Evolutionary conservation across 2,329 filamentous ascomycete genomes (phyloP), one percentile per base, ranked within the genome.

Genomic region (Diaporthe humulicola): DNA sequence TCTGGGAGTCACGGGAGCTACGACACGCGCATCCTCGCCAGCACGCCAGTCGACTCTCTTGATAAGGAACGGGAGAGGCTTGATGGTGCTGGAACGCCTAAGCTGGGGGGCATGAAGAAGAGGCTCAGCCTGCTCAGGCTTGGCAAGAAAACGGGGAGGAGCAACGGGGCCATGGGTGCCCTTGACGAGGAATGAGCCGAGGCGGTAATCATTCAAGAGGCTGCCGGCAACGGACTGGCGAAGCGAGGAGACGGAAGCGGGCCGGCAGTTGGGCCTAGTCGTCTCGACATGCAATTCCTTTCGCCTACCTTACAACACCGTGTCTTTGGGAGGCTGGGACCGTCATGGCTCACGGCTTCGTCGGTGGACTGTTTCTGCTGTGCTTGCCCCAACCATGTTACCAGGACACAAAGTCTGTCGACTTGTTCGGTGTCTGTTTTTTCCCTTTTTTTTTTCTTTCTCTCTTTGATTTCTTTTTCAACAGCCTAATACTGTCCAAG

Each of bases 71-170:
- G 76, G 60, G 78, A 81, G 60, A 71, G 79, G 30, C 71, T 73
- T 0, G 78, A 80, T 42, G 75, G 73, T 33, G 75, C 77, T 17
- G 83, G 84, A 5, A 80, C 85, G 50, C 81, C 83, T 73, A 88
- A 88, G 80, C 89, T 90, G 70, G 90, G 90, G 48, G 93, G 92
- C 74, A 90, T 97, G 78, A 91, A 93, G 84, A 96, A 95, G 85
- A 86, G 95, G 80, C 87, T 97, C 78, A 97, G 94, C 82, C 87
- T 95, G 79, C 87, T 97, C 80, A 94, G 93, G 82, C 88, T 95
- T 69, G 92, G 93, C 40, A 93, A 92, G 82, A 95, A 94, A 85
- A 86, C 86, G 60, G 91, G 89, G 80, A 92, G 91, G 82, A 85
- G 83, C 66, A 87, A 83, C 76, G 86, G 83, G 38, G 80, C 84